Evolutionary conservation across 73 alveolate species (phyloP), one percentile per base, ranked within the genome.

Genomic region (Stentor roeselii): DNA sequence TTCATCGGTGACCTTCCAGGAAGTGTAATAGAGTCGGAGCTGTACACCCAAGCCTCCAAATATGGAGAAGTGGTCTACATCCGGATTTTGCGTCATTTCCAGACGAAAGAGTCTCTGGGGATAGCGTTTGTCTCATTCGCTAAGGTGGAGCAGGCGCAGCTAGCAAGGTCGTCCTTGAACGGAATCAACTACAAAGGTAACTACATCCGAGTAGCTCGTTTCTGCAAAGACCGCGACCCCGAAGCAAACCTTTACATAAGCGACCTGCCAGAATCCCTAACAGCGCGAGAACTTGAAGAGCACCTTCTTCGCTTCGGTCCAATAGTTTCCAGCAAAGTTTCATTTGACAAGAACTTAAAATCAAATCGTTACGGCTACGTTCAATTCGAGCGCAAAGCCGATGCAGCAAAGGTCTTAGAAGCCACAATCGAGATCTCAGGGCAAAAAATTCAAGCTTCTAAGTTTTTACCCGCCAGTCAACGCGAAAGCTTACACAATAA

Each of bases 91-190:
- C n/a, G 42, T 21, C 59, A 67, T 35, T 27, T 32, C 31, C 60
- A 67, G 27, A 67, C 59, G 15, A 30, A 67, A 31, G 32, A 21
- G 27, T 32, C 59, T 15, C 38, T 32, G 11, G 82, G 82, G 21
- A n/a, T 32, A 82, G 95, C 95, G 42, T 89, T 89, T 82, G 91
- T 86, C 31, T 61, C 60, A 32, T 89, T 89, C 59, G 78, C 75
- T 67, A 75, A 90, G 32, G 75, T 40, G 78, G 82, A 60, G 42
- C 92, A 83, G 76, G 95, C 91, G 14, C 92, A 89, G 75, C 37
- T 75, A 59, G 95, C 95, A 59, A 89, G 91, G 86, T 80, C 86
- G 35, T 92, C 85, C 82, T 75, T 89, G 82, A 89, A 89, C 59
- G 91, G 92, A 75, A 87, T 89, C 21, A 84, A 82, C 59, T 78